Evolutionary conservation across 2,329 filamentous ascomycete genomes (phyloP), one percentile per base, ranked within the genome.

Genomic region (Alternaria sp.): DNA sequence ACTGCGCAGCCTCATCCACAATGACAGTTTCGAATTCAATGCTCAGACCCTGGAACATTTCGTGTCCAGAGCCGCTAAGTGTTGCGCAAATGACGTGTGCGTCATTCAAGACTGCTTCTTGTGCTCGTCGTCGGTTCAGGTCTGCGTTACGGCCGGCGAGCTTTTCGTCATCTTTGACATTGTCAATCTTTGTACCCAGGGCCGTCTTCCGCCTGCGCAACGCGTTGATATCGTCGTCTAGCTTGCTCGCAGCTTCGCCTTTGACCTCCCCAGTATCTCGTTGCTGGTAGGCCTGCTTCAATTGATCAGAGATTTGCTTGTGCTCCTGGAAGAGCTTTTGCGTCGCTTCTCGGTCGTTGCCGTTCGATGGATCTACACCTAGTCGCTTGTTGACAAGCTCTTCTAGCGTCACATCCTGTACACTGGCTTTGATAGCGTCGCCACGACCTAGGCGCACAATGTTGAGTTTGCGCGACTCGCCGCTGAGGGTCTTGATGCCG

Each of bases 21-120:
- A 99, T 92, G 68, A 99, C 96, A 0, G 96, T 98, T 81, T 99
- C 96, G 70, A 99, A 99, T 79, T 99, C 96, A 55, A 99, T 93
- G 72, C 92, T 94, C 59, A 99, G 83, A 71, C 91, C 91, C 80
- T 95, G 93, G 83, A 99, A 97, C 89, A 98, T 97, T 70, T 99
- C 96, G 75, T 99, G 96, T 4, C 96, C 96, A 79, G 91, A 95
- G 73, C 95, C 96, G 79, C 94, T 97, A 53, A 99, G 88, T 0
- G 96, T 99, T 45, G 95, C 92, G 80, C 96, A 99, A 28, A 99
- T 89, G 55, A 99, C 91, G 80, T 99, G 93, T 2, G 96, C 93
- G 23, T 90, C 90, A 75, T 97, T 91, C 49, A 99, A 88, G 58
- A 99, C 92, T 70, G 96, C 90, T 78, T 98, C 94, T 79, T 98